phyloP scores from a whole-genome alignment of 768 basidiomycete genomes.

The Amanita fuliginea region DNA sequence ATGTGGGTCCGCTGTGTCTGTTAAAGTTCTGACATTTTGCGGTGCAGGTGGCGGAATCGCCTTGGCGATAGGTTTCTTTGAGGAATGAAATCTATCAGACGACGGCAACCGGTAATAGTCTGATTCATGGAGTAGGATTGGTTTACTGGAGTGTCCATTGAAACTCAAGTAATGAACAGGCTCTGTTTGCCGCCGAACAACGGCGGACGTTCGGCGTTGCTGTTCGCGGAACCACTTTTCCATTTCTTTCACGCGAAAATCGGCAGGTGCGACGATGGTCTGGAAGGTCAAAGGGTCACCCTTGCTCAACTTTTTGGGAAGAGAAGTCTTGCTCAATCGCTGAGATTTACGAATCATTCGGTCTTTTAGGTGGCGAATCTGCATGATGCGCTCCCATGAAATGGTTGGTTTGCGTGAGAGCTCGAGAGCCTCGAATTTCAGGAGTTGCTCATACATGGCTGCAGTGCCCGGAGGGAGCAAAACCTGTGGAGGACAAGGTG shows the following conservation, averaged over 20 bases:
- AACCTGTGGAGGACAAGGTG: slow-evolving; percentile 29
- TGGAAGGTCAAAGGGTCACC: slow-evolving; percentile 39
- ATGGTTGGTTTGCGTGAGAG: slow-evolving; percentile 43
- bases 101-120: background rate
- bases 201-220: slow-evolving; percentile 18
- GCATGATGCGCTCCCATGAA: slow-evolving; percentile 59
- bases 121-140: background rate
- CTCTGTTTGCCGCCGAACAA: background rate
- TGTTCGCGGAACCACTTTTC: slow-evolving; percentile 64
- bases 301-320: slow-evolving; percentile 13
- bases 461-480: slow-evolving; percentile 60
- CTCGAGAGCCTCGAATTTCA: slow-evolving; percentile 51
- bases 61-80: background rate
- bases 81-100: background rate
- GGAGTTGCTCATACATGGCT: slow-evolving; percentile 51
- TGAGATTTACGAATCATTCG: slow-evolving; percentile 76
- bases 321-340: slow-evolving; percentile 24
- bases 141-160: background rate
- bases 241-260: slow-evolving; percentile 72
- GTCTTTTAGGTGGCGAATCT: slow-evolving; percentile 72
- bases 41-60: background rate
- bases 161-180: background rate
- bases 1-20: background rate
- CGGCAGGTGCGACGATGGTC: slow-evolving; percentile 55
- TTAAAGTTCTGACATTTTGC: background rate